phyloP scores from a whole-genome alignment of 345 rosid genomes.

The Citrus unshiu region DNA sequence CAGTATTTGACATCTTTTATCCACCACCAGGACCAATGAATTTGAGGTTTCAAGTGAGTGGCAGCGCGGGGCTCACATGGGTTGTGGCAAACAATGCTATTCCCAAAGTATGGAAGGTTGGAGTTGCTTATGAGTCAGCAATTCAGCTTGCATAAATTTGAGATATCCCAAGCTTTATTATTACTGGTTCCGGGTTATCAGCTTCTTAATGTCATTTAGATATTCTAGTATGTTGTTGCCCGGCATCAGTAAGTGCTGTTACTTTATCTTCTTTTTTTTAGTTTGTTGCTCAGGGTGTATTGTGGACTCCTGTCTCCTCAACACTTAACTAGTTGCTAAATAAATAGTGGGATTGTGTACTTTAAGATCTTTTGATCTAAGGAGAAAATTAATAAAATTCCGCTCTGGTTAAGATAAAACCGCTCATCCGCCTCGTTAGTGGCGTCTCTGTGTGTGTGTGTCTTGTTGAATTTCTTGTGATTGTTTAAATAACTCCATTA shows the following conservation, averaged over 20 bases:
- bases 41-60: slow-evolving; percentile 52
- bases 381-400: not conserved
- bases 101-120: slow-evolving; percentile 63
- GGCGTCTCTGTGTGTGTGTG: too few relatives aligned
- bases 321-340: not conserved
- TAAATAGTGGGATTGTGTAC: not conserved
- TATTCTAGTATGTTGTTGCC: not conserved
- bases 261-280: too few relatives aligned
- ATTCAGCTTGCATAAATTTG: slow-evolving; percentile 44
- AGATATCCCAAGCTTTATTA: not conserved
- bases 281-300: not conserved
- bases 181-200: not conserved
- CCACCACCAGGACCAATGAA: slow-evolving; percentile 54
- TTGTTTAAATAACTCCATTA: too few relatives aligned
- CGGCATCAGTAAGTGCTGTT: not conserved
- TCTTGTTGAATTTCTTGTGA: too few relatives aligned
- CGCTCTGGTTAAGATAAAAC: not conserved
- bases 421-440: too few relatives aligned
- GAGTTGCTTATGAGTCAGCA: slow-evolving; percentile 52
- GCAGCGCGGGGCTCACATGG: slow-evolving; percentile 50
- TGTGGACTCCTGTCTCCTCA: too few relatives aligned
- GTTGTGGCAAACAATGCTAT: slow-evolving; percentile 45
- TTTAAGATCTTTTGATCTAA: too few relatives aligned
- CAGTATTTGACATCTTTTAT: slow-evolving; percentile 54
- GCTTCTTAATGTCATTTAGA: not conserved